Conservation (phyloP, 1,284 basidiomycete genomes). For the Chalciporus sp. region DNA sequence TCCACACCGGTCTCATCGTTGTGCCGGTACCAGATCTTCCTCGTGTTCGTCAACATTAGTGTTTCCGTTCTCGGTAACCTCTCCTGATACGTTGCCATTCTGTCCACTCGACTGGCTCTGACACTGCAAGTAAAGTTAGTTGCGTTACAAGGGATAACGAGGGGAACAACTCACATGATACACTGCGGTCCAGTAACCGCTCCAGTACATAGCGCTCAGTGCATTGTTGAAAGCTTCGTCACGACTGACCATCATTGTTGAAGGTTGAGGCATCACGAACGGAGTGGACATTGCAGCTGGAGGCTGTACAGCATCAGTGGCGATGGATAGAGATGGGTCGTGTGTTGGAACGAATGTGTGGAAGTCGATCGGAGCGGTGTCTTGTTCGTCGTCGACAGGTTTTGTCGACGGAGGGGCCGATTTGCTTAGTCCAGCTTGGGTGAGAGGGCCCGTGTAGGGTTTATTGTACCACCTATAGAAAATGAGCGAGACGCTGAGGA, state of each 20-base stretch:
- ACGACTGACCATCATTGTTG: conserved; percentile 48
- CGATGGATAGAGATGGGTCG: conserved; percentile 52
- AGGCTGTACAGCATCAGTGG: conserved; percentile 20
- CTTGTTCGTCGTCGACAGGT: conserved; percentile 27
- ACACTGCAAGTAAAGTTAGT: conserved; percentile 13
- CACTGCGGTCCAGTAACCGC: conserved; percentile 81
- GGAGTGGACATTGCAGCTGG: conserved; percentile 15
- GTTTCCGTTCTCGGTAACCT: conserved; percentile 25
- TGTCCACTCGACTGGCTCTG: conserved; percentile 22
- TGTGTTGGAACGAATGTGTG: conserved; percentile 68
- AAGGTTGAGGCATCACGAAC: conserved; percentile 32
- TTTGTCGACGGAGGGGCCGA: neutral
- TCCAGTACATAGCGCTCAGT: conserved; percentile 78
- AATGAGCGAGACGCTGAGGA: neutral
- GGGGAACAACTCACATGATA: conserved; percentile 57
- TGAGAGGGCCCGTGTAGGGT: conserved; percentile 45
- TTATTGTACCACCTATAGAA: conserved; percentile 71
- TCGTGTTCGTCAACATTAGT: conserved; percentile 30
- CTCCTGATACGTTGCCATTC: conserved; percentile 15
- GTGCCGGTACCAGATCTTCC: conserved; percentile 40
- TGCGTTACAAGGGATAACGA: neutral
- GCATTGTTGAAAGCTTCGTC: conserved; percentile 78
- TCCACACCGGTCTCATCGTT: conserved; percentile 33
- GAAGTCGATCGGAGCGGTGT: conserved; percentile 69
- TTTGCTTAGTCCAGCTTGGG: conserved; percentile 13